phyloP scores from a whole-genome alignment of 768 basidiomycete genomes.

The Baorangia bicolor region DNA sequence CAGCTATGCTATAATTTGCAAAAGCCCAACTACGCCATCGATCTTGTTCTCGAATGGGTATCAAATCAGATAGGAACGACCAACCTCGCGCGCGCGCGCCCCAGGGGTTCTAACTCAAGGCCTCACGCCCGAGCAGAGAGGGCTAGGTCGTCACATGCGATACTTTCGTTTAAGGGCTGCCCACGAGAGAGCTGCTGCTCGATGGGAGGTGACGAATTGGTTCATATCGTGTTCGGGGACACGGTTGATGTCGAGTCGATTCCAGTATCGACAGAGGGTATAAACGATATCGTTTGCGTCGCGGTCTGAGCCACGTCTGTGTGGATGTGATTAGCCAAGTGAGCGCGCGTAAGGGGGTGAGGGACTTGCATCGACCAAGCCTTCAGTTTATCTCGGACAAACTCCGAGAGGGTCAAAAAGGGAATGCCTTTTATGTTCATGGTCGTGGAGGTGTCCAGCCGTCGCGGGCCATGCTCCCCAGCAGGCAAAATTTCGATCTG shows the following conservation, averaged over 20 bases:
- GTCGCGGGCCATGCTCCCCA: conserved; percentile 78
- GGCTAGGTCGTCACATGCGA: conserved; percentile 42
- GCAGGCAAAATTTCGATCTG: conserved; percentile 84
- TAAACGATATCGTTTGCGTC: conserved; percentile 80
- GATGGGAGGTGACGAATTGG: conserved; percentile 60
- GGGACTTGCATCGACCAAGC: conserved; percentile 71
- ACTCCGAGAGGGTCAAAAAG: conserved; percentile 83
- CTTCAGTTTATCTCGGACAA: conserved; percentile 82
- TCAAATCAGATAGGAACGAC: conserved; percentile 31
- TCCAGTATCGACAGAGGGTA: conserved; percentile 74
- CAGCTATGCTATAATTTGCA: conserved; percentile 20
- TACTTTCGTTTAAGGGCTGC: conserved; percentile 72
- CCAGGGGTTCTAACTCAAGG: not conserved
- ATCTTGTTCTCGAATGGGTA: conserved; percentile 18
- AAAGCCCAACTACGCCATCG: conserved; percentile 20
- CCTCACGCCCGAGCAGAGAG: conserved; percentile 3
- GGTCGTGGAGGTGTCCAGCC: conserved; percentile 64
- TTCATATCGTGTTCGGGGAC: conserved; percentile 86
- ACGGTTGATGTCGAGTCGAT: conserved; percentile 80
- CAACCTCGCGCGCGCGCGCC: not conserved
- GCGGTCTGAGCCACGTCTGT: conserved; percentile 64
- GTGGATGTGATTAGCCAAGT: conserved; percentile 12
- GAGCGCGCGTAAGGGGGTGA: not conserved
- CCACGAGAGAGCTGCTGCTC: conserved; percentile 71
- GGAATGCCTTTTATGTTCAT: conserved; percentile 70